Base-by-base conservation (phyloP, 2,329 filamentous ascomycete genomes). In the Pestalotiopsis sp. region DNA sequence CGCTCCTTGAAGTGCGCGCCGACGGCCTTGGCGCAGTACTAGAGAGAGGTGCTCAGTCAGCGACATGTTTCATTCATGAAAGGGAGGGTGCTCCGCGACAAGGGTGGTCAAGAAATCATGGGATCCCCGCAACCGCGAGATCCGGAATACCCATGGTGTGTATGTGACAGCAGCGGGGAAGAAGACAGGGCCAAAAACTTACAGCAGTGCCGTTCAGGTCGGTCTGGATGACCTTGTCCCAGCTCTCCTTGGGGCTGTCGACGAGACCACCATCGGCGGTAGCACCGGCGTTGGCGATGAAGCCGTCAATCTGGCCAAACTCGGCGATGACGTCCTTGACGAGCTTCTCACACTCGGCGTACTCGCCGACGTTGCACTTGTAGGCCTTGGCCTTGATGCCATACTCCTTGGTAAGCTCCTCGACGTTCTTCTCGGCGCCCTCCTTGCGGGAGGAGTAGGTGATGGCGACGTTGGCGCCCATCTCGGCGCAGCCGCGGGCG, bases 231-330 rank as follows among this genome's bases (percentile, higher is more conserved):
- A 92, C 88, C 65, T 86, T 84, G 68, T 84, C 84, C 80, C 91
- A 91, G 76, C 87, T 86, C 20, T 86, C 82, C 25, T 88, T 76
- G 13, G 85, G 79, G 27, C 85, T 86, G 31, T 89, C 86, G 27
- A 90, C 81, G 75, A 88, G 85, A 9, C 87, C 80, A 1, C 86
- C 87, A 72, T 90, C 81, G 2, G 84, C 88, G 1, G 87, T 86
- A 65, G 89, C 86, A 45, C 88, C 91, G 55, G 87, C 91, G 79
- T 94, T 94, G 74, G 92, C 92, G 66, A 94, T 87, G 74, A 94
- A 93, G 70, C 91, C 87, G 72, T 94, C 92, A 68, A 94, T 88
- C 63, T 89, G 88, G 74, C 90, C 90, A 77, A 94, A 95, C 76
- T 95, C 92, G 72, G 84, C 82, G 77, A 92, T 86, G 72, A 94